phyloP scores from a whole-genome alignment of 306 rosid species.

The Alnus rubra region DNA sequence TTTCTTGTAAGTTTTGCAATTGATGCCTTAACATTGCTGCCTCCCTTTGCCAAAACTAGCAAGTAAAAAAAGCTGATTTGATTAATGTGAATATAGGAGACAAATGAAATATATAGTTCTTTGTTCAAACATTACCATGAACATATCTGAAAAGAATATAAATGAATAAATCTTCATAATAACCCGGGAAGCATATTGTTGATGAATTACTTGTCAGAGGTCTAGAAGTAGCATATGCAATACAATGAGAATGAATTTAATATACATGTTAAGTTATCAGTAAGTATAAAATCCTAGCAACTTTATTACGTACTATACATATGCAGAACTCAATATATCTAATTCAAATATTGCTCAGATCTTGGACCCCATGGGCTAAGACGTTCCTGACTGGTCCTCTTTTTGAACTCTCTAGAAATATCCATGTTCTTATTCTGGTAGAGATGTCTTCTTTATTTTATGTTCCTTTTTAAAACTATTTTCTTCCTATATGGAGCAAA shows the following conservation, averaged over 20 bases:
- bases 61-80: slow-evolving; percentile 26
- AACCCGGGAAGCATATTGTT: not conserved
- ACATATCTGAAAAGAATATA: not conserved
- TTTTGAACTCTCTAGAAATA: not conserved
- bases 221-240: not conserved
- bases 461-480: not conserved
- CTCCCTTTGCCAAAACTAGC: slow-evolving; percentile 89
- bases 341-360: too few species aligned
- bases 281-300: not conserved
- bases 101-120: too few species aligned
- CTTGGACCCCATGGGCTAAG: not conserved
- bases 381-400: not conserved
- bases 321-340: too few species aligned
- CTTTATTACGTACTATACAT: not conserved
- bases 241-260: not conserved
- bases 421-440: not conserved
- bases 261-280: not conserved
- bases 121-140: not conserved
- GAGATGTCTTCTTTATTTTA: not conserved
- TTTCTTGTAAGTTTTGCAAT: slow-evolving; percentile 76
- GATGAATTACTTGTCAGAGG: not conserved
- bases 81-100: not conserved
- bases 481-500: not conserved
- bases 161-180: not conserved
- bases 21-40: slow-evolving; percentile 81